These are phyloP conservation scores for Hondaea fermentalgiana DNA, from an alignment of 108 stramenopile species.

Conservation along the genomic window DNA sequence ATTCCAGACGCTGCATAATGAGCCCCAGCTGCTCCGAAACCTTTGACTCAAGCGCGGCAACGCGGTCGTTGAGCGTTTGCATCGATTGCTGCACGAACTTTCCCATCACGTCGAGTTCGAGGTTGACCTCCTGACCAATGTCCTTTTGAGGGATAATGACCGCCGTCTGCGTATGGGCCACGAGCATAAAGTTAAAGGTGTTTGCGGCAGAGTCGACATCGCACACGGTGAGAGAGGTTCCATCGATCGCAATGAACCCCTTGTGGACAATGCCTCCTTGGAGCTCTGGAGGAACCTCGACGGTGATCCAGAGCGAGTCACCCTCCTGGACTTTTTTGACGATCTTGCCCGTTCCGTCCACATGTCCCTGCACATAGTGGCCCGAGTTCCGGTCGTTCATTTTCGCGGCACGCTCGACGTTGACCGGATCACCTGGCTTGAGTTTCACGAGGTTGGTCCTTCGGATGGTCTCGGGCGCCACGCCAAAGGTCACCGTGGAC, in stretches of 20 bases:
- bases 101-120: conserved; percentile 92
- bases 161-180: conserved; percentile 93
- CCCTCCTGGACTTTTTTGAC: conserved; percentile 65
- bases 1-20: neutral
- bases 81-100: conserved; percentile 58
- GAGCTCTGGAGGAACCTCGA: conserved; percentile 57
- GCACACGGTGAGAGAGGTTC: conserved; percentile 85
- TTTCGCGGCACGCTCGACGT: conserved; percentile 67
- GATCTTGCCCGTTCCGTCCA: conserved; percentile 78
- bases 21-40: neutral
- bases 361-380: conserved; percentile 95
- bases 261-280: conserved; percentile 87
- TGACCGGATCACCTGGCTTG: conserved; percentile 58
- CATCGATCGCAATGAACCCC: conserved; percentile 95
- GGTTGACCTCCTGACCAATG: conserved; percentile 68
- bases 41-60: neutral
- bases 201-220: conserved; percentile 61
- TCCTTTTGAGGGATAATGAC: conserved; percentile 70
- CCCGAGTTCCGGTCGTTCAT: conserved; percentile 86
- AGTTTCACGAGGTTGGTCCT: conserved; percentile 66
- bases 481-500: conserved; percentile 66
- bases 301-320: conserved; percentile 78
- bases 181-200: conserved; percentile 95
- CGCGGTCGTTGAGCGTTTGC: neutral
- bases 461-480: conserved; percentile 85